These are phyloP conservation scores for Mortierella sp. DNA, from an alignment of 371 early-diverging fungal species.

Conservation along the genomic window DNA sequence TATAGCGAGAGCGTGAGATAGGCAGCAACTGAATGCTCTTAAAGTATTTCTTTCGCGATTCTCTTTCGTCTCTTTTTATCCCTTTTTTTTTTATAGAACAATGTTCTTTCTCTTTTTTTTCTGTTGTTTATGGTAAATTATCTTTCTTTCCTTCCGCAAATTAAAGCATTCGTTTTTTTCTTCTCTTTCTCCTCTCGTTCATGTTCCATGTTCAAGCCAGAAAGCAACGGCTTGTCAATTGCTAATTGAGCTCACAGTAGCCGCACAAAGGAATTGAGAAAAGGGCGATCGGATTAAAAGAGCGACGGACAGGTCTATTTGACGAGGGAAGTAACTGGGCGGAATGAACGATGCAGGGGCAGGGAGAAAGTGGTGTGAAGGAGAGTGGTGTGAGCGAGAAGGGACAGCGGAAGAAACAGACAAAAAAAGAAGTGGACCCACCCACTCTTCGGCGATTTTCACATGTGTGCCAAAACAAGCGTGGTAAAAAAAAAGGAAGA, in stretches of 20 bases:
- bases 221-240: too few relatives aligned
- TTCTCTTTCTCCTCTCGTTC: not conserved
- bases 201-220: too few relatives aligned
- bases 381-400: not conserved
- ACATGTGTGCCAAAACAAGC: not conserved
- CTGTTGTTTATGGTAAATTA: not conserved
- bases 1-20: not conserved
- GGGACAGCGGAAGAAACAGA: not conserved
- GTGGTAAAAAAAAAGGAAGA: conserved; percentile 15
- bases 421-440: not conserved
- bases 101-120: not conserved
- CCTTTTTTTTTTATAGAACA: not conserved
- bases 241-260: not conserved
- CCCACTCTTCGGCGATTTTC: not conserved
- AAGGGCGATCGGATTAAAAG: not conserved
- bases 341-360: conserved; percentile 2
- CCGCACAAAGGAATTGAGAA: not conserved
- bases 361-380: not conserved
- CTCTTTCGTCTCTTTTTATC: not conserved
- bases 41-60: not conserved
- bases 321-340: not conserved
- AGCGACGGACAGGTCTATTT: not conserved
- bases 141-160: not conserved
- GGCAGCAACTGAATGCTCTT: not conserved
- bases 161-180: not conserved